Conservation (phyloP, 2,329 filamentous ascomycete species). For the Nectriaceae sp. region DNA sequence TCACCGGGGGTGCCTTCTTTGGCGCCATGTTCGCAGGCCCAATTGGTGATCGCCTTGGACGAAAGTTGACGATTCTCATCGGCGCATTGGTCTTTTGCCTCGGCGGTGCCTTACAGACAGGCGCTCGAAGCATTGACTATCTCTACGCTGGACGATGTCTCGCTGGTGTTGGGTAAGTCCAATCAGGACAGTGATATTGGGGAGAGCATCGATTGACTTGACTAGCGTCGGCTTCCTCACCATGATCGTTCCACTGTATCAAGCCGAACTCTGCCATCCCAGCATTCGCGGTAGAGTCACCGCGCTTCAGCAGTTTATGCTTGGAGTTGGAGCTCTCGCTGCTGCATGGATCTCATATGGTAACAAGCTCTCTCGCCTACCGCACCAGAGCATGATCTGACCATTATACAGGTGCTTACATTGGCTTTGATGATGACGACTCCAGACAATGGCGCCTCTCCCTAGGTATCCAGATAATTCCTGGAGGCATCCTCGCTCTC, state of each 20-base stretch:
- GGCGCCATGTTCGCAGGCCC: slow-evolving; percentile 67
- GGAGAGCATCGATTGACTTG: slow-evolving; percentile 1
- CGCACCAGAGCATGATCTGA: no score
- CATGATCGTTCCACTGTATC: slow-evolving; percentile 62
- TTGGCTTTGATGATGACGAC: slow-evolving; percentile 29
- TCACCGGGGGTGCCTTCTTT: slow-evolving; percentile 76
- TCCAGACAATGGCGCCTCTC: slow-evolving; percentile 38
- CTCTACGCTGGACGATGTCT: slow-evolving; percentile 71
- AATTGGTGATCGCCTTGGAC: slow-evolving; percentile 64
- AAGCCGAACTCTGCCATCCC: slow-evolving; percentile 78
- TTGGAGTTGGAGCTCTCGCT: slow-evolving; percentile 72
- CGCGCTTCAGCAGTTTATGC: slow-evolving; percentile 79
- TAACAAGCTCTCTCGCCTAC: no score
- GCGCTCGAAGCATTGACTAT: slow-evolving; percentile 57
- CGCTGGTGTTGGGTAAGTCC: slow-evolving; percentile 58
- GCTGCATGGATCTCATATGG: slow-evolving; percentile 77
- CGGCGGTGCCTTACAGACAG: slow-evolving; percentile 74
- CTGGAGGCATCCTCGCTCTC: slow-evolving; percentile 62
- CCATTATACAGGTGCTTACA: slow-evolving; percentile 34
- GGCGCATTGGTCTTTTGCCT: slow-evolving; percentile 73
- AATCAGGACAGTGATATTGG: neutral
- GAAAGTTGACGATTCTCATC: slow-evolving; percentile 70
- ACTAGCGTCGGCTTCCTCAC: slow-evolving; percentile 46
- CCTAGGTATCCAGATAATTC: slow-evolving; percentile 71
- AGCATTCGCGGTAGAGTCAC: slow-evolving; percentile 76